phyloP scores from a whole-genome alignment of 805 yeast genomes.

The Yarrowia sp. region DNA sequence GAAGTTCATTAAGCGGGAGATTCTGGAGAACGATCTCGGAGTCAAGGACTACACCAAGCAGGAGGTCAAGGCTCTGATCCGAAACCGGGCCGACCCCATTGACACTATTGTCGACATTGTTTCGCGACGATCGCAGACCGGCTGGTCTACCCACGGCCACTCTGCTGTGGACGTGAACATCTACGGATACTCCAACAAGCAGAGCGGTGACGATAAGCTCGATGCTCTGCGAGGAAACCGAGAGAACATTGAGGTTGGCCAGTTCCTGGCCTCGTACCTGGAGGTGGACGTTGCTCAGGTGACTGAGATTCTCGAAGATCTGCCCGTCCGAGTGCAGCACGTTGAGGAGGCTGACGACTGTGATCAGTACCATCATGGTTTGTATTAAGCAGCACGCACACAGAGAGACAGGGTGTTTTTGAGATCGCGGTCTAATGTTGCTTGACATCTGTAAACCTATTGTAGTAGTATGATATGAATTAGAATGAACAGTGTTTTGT shows the following conservation, averaged over 20 bases:
- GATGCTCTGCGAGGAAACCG: constrained; percentile 67
- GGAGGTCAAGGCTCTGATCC: constrained; percentile 52
- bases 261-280: constrained; percentile 58
- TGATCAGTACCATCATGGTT: constrained; percentile 23
- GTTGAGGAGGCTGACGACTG: constrained; percentile 16
- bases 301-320: constrained; percentile 31
- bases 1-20: constrained; percentile 50
- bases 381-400: background rate
- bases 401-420: background rate
- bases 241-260: constrained; percentile 84
- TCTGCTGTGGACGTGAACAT: constrained; percentile 94
- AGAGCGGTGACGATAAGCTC: constrained; percentile 37
- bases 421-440: background rate
- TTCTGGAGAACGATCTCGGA: constrained; percentile 66
- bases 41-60: constrained; percentile 53
- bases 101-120: constrained; percentile 66
- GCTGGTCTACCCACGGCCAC: constrained; percentile 98
- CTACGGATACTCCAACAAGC: constrained; percentile 60
- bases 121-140: constrained; percentile 79
- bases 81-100: constrained; percentile 39
- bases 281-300: constrained; percentile 38
- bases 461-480: background rate
- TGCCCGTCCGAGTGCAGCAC: constrained; percentile 5
- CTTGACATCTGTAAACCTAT: constrained; percentile 12
- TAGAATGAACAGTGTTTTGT: no score